Percentiles rank a stretch among this genome's conserved stretches.
Evolutionary conservation across 148 eudicot genomes (phyloP).

Genomic region (Cornus controversa): DNA sequence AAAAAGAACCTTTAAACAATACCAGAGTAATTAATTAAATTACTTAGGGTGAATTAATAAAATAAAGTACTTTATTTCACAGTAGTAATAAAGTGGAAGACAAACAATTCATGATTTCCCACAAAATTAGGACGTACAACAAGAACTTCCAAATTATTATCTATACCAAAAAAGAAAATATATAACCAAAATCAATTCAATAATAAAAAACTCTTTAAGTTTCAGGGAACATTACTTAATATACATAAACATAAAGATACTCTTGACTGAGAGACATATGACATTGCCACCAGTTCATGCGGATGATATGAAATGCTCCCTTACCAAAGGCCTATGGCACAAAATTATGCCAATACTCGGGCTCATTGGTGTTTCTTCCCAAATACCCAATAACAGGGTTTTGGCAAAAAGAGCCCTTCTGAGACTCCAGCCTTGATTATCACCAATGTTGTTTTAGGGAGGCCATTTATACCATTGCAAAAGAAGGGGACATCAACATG

Average conservation of each 20-base stretch:
- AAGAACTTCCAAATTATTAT: not conserved
- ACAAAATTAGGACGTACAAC: too few species aligned
- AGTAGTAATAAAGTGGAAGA: too few species aligned
- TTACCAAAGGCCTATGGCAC: slow-evolving; percentile 56
- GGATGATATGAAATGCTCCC: slow-evolving; percentile 29
- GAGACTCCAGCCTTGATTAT: slow-evolving; percentile 60
- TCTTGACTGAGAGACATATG: not conserved
- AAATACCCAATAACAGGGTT: slow-evolving; percentile 21
- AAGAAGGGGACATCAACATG: slow-evolving; percentile 7
- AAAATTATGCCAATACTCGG: slow-evolving; percentile 38
- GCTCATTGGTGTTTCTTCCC: slow-evolving; percentile 38
- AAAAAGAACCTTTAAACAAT: not conserved
- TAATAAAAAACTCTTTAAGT: not conserved
- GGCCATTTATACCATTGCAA: slow-evolving; percentile 19
- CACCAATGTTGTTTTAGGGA: slow-evolving; percentile 15
- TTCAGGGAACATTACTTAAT: not conserved
- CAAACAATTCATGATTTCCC: too few species aligned
- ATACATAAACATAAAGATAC: not conserved
- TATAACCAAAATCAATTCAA: not conserved
- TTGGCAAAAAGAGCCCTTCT: slow-evolving; percentile 28
- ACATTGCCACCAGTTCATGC: slow-evolving; percentile 3
- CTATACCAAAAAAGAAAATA: not conserved
- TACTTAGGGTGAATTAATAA: too few species aligned
- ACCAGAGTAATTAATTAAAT: too few species aligned
- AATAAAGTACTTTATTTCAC: not conserved